A percentile compares a stretch with the other conserved stretches of the same genome.
Evolutionary conservation across 1,139 yeast species (phyloP).

Genomic region (Debaryomycetaceae sp.): DNA sequence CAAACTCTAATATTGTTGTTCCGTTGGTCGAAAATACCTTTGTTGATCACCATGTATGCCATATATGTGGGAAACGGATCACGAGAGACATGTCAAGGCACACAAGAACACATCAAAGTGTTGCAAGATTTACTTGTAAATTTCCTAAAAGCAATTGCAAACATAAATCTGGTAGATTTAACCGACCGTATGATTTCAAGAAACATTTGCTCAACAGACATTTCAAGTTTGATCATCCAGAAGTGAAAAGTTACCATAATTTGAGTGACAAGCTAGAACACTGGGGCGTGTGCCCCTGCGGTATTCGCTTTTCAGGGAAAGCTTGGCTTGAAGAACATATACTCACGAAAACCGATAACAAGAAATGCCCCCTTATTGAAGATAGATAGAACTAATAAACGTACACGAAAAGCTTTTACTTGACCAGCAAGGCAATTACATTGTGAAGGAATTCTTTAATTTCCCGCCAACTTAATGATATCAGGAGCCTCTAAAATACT

Average conservation of each 20-base stretch:
- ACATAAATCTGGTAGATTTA: conserved; percentile 44
- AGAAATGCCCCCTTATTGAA: conserved; percentile 22
- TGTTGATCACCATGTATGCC: conserved; percentile 29
- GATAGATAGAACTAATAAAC: conserved; percentile 8
- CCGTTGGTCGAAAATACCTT: conserved; percentile 36
- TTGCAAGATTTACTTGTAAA: conserved; percentile 46
- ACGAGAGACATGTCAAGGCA: conserved; percentile 45
- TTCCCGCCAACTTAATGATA: neutral
- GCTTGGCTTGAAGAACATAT: conserved; percentile 45
- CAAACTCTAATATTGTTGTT: conserved; percentile 28
- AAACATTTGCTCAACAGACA: conserved; percentile 45
- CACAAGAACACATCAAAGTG: conserved; percentile 44
- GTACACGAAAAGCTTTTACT: no score
- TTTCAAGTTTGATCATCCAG: conserved; percentile 43
- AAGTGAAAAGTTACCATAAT: conserved; percentile 39
- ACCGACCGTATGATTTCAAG: conserved; percentile 48
- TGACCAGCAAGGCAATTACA: no score
- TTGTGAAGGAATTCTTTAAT: neutral
- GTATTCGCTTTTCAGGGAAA: conserved; percentile 28
- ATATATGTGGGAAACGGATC: conserved; percentile 41
- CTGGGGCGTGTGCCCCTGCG: conserved; percentile 41
- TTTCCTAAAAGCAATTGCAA: conserved; percentile 41
- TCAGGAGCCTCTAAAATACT: conserved; percentile 1
- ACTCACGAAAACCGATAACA: conserved; percentile 21
- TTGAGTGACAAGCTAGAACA: conserved; percentile 43